Evolutionary conservation across 176 grass and related monocot genomes (phyloP).

Genomic region (Oryza australiensis): DNA sequence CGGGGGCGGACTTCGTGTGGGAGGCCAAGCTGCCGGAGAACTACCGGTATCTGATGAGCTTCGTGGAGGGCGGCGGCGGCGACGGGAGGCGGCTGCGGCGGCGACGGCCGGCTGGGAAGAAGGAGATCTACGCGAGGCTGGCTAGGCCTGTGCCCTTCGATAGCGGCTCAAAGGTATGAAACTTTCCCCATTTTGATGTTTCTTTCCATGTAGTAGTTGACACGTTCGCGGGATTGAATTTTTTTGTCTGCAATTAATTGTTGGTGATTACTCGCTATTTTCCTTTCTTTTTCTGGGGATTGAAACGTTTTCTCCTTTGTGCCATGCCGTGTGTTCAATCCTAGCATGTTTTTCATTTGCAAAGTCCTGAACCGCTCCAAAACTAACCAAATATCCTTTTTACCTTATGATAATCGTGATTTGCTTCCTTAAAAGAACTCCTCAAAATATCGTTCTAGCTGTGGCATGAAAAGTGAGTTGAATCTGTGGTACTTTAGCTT

Average conservation of each 20-base stretch:
- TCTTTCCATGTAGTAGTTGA: background rate
- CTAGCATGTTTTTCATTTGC: background rate
- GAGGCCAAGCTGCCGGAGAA: slow-evolving; percentile 89
- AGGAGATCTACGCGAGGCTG: slow-evolving; percentile 81
- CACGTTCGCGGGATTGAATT: background rate
- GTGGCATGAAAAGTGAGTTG: background rate
- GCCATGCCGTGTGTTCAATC: background rate
- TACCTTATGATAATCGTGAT: background rate
- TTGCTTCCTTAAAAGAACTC: background rate
- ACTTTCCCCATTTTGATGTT: background rate
- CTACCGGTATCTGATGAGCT: slow-evolving; percentile 62
- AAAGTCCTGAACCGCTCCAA: background rate
- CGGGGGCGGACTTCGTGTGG: slow-evolving; percentile 83
- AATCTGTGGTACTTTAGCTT: background rate
- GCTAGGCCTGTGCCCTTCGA: slow-evolving; percentile 67
- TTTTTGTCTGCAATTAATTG: background rate
- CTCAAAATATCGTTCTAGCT: background rate
- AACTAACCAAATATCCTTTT: background rate
- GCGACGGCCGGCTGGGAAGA: slow-evolving; percentile 42
- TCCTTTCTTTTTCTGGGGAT: background rate
- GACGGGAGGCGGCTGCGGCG: slow-evolving; percentile 23
- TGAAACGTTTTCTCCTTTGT: background rate
- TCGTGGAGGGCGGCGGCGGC: slow-evolving; percentile 40
- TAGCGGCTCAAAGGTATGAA: slow-evolving; percentile 59
- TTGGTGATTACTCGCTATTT: background rate